These are phyloP conservation scores for Takashimella koratensis DNA, from an alignment of 1,284 basidiomycete species.

Conservation along the genomic window DNA sequence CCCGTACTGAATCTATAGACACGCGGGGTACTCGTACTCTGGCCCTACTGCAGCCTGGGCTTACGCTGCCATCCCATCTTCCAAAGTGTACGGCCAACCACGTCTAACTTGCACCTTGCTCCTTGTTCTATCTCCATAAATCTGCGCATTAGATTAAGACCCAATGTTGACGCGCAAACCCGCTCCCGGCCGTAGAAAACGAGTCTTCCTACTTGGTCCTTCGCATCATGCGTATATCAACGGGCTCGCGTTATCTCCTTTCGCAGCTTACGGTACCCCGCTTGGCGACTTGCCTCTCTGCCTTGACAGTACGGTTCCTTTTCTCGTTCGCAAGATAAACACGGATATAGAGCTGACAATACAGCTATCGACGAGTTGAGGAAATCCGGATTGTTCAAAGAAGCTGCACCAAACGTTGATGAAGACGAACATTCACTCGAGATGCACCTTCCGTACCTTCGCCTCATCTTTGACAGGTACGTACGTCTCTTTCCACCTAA, in stretches of 20 bases:
- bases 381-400: constrained; percentile 65
- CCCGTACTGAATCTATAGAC: constrained; percentile 64
- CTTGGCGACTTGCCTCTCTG: constrained; percentile 79
- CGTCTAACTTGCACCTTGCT: too few relatives aligned
- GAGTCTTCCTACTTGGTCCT: constrained; percentile 91
- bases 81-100: constrained; percentile 61
- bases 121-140: too few relatives aligned
- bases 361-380: constrained; percentile 68
- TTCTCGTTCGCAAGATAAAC: neutral
- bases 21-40: constrained; percentile 94
- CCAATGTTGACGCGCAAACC: neutral
- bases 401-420: constrained; percentile 67
- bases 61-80: constrained; percentile 80
- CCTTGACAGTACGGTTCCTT: constrained; percentile 60
- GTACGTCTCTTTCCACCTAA: neutral
- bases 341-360: neutral
- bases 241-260: constrained; percentile 79
- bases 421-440: constrained; percentile 97
- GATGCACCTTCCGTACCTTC: constrained; percentile 93
- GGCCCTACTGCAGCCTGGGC: constrained; percentile 94
- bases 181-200: constrained; percentile 57
- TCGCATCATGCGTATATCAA: constrained; percentile 88
- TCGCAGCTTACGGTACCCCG: constrained; percentile 76
- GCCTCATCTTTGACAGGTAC: constrained; percentile 78
- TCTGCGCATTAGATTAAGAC: too few relatives aligned